Evolutionary conservation across 768 basidiomycete genomes (phyloP).

Genomic region (Boletus vermiculosoides): DNA sequence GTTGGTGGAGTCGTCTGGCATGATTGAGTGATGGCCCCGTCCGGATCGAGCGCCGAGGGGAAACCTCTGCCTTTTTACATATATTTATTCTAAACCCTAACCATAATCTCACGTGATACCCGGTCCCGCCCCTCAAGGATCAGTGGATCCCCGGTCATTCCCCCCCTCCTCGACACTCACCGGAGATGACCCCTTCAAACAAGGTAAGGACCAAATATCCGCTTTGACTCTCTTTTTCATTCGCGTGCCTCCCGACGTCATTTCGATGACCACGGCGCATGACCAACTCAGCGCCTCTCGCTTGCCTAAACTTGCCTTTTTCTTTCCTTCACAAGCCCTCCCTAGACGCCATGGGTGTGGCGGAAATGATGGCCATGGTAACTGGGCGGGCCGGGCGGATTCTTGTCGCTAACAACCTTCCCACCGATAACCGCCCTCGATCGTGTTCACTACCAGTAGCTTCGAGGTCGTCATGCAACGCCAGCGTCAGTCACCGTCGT

Average conservation of each 20-base stretch:
- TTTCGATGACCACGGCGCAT: conserved; percentile 11
- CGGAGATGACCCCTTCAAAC: too few relatives aligned
- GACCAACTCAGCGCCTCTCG: conserved; percentile 8
- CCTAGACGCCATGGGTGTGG: background rate
- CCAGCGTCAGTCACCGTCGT: background rate
- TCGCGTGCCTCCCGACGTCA: background rate
- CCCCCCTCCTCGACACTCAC: too few relatives aligned
- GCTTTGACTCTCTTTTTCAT: background rate
- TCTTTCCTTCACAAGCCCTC: background rate
- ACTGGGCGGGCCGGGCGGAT: background rate
- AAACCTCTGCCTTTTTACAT: conserved; percentile 6
- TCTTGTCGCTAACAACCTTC: background rate
- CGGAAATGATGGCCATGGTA: conserved; percentile 17
- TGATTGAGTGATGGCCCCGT: conserved; percentile 23
- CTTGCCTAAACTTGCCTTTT: background rate
- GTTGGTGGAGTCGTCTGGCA: conserved; percentile 32
- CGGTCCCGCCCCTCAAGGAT: conserved; percentile 18
- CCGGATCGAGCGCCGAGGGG: conserved; percentile 27
- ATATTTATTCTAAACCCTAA: conserved; percentile 30
- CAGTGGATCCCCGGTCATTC: background rate
- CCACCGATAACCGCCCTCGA: conserved; percentile 19
- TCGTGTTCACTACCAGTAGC: conserved; percentile 2
- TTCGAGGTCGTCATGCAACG: conserved; percentile 25
- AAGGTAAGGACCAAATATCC: too few relatives aligned
- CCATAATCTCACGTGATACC: conserved; percentile 20